phyloP scores from a whole-genome alignment of 2,329 filamentous ascomycete species.

The Chrysoporthe austroafricana region DNA sequence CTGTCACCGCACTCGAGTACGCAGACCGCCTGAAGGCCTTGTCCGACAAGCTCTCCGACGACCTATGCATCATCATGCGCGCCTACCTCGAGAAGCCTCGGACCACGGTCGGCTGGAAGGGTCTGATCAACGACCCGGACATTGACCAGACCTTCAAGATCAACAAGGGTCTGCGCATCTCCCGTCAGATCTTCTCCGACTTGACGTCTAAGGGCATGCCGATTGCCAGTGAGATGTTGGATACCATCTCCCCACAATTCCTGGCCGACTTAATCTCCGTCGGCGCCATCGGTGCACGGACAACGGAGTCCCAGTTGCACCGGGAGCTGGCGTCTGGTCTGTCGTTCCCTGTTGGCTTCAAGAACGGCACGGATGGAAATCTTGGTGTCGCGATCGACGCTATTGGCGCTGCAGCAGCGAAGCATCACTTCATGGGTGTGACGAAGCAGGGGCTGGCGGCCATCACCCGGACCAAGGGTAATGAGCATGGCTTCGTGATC shows the following conservation, averaged over 20 bases:
- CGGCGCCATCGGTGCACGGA: conserved; percentile 92
- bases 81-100: conserved; percentile 99
- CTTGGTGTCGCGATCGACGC: conserved; percentile 92
- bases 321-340: conserved; percentile 93
- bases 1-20: conserved; percentile 85
- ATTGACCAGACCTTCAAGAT: conserved; percentile 98
- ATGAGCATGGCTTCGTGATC: conserved; percentile 97
- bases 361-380: conserved; percentile 96
- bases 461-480: conserved; percentile 90
- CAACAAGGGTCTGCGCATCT: conserved; percentile 94
- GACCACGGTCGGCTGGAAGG: conserved; percentile 98
- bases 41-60: conserved; percentile 76
- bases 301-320: conserved; percentile 95
- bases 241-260: conserved; percentile 98
- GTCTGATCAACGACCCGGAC: conserved; percentile 97
- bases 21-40: conserved; percentile 76
- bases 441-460: conserved; percentile 96
- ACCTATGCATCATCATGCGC: conserved; percentile 94
- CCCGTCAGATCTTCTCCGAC: conserved; percentile 91
- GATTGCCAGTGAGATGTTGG: conserved; percentile 96
- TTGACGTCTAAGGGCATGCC: conserved; percentile 87
- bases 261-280: conserved; percentile 94
- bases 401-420: conserved; percentile 82
- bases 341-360: conserved; percentile 98
- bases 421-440: conserved; percentile 97